These are phyloP conservation scores for Orychophragmus violaceus DNA, from an alignment of 345 rosid genomes.

Conservation along the genomic window DNA sequence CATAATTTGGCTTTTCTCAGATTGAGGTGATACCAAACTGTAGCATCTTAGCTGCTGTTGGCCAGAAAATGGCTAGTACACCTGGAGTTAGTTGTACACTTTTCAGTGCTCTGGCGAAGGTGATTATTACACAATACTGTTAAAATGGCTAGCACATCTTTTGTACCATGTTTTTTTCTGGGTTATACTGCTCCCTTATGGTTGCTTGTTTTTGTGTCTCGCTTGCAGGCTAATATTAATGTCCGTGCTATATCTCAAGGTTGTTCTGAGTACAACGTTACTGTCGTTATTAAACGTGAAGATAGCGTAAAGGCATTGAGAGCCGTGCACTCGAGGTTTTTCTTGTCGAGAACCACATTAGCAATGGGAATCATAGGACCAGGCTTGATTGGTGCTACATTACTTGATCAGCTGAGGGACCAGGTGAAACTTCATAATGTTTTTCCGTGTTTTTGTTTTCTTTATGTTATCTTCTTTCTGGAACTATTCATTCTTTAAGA, in stretches of 20 bases:
- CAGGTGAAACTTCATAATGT: slow-evolving; percentile 38
- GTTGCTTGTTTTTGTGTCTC: too few species aligned
- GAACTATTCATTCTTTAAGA: not conserved
- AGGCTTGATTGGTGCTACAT: slow-evolving; percentile 86
- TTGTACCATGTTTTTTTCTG: not conserved
- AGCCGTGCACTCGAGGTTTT: slow-evolving; percentile 98
- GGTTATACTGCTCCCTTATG: not conserved
- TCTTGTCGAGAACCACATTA: slow-evolving; percentile 80
- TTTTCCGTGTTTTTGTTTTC: not conserved
- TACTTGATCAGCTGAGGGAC: slow-evolving; percentile 57
- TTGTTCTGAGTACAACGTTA: too few species aligned
- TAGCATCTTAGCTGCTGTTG: slow-evolving; percentile 93
- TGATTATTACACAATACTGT: slow-evolving; percentile 19
- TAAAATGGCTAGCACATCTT: not conserved
- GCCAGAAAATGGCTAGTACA: too few species aligned
- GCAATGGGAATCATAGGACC: slow-evolving; percentile 95
- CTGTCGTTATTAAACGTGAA: too few species aligned
- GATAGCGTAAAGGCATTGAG: slow-evolving; percentile 83
- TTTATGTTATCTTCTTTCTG: not conserved
- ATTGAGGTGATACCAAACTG: slow-evolving; percentile 76
- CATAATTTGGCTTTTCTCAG: too few species aligned
- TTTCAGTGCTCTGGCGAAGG: slow-evolving; percentile 95
- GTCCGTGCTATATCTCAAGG: too few species aligned
- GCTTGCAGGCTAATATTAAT: too few species aligned
- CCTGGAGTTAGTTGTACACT: slow-evolving; percentile 97